Conservation (phyloP, 2,329 filamentous ascomycete species). For the Cladorrhinum sp. region DNA sequence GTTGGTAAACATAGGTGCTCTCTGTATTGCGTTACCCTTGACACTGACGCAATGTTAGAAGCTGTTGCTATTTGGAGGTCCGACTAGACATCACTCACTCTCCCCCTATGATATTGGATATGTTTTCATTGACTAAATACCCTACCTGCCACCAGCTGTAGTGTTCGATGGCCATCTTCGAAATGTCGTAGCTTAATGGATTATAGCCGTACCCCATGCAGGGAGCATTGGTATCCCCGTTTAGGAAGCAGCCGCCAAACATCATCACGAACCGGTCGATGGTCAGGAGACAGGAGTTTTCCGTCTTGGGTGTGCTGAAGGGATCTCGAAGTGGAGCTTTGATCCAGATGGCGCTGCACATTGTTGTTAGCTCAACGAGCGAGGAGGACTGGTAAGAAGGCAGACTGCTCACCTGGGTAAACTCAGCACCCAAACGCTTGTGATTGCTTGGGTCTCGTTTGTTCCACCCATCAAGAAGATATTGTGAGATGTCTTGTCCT, state of each 20-base stretch:
- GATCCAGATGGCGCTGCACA: too few relatives aligned
- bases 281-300: constrained; percentile 2
- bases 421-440: constrained; percentile 4
- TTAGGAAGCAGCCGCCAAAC: background rate
- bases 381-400: too few relatives aligned
- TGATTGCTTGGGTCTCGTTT: background rate
- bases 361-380: too few relatives aligned
- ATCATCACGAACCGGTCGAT: constrained; percentile 1
- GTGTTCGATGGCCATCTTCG: background rate
- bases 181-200: background rate
- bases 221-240: background rate
- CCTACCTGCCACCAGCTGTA: background rate
- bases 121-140: background rate
- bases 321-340: background rate
- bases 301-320: background rate
- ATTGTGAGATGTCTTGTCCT: constrained; percentile 8
- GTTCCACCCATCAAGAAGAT: background rate
- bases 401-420: background rate
- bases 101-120: constrained; percentile 2
- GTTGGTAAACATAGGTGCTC: too few relatives aligned
- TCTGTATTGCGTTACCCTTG: too few relatives aligned
- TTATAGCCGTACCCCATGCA: background rate
- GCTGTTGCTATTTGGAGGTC: too few relatives aligned
- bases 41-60: too few relatives aligned
- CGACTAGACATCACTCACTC: background rate